Evolutionary conservation across 2,329 filamentous ascomycete species (phyloP).

Genomic region (Stagonosporopsis tanaceti): DNA sequence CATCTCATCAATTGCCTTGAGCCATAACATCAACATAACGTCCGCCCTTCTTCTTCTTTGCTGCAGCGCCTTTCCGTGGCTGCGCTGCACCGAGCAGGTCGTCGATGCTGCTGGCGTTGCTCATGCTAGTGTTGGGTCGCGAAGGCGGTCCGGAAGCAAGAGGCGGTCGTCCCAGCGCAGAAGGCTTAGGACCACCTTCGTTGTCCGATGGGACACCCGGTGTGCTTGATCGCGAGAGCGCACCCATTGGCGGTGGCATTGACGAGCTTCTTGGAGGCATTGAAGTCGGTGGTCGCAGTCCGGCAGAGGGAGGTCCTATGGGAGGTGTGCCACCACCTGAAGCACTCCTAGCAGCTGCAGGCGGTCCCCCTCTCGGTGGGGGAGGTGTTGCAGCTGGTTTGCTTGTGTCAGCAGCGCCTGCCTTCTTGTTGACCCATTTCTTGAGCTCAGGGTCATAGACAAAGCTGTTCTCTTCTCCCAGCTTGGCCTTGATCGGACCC

Average conservation of each 20-base stretch:
- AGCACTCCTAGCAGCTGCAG: slow-evolving; percentile 53
- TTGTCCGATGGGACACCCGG: slow-evolving; percentile 43
- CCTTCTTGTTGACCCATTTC: slow-evolving; percentile 98
- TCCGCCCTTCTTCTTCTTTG: slow-evolving; percentile 78
- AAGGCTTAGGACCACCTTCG: slow-evolving; percentile 36
- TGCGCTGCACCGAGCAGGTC: slow-evolving; percentile 82
- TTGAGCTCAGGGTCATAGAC: slow-evolving; percentile 95
- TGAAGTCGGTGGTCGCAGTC: slow-evolving; percentile 28
- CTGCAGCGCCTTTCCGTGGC: slow-evolving; percentile 67
- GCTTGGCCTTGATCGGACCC: slow-evolving; percentile 85
- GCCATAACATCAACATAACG: slow-evolving; percentile 95
- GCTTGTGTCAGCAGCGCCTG: slow-evolving; percentile 67
- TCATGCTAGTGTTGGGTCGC: slow-evolving; percentile 78
- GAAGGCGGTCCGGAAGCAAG: slow-evolving; percentile 44
- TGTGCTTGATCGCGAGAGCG: slow-evolving; percentile 41
- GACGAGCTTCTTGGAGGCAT: slow-evolving; percentile 43
- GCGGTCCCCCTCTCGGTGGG: slow-evolving; percentile 70
- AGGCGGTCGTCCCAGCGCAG: slow-evolving; percentile 36
- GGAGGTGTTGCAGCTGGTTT: slow-evolving; percentile 72
- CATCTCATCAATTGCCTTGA: slow-evolving; percentile 14
- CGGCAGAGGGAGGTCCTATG: slow-evolving; percentile 25
- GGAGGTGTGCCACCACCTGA: slow-evolving; percentile 58
- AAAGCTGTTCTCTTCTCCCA: slow-evolving; percentile 92
- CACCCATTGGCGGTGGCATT: slow-evolving; percentile 47
- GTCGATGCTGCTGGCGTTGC: slow-evolving; percentile 92